Percentiles rank a stretch among this genome's conserved stretches.
These are phyloP conservation scores for Juncus effusus DNA, from an alignment of 176 grass and related monocot genomes.

Conservation along the genomic window DNA sequence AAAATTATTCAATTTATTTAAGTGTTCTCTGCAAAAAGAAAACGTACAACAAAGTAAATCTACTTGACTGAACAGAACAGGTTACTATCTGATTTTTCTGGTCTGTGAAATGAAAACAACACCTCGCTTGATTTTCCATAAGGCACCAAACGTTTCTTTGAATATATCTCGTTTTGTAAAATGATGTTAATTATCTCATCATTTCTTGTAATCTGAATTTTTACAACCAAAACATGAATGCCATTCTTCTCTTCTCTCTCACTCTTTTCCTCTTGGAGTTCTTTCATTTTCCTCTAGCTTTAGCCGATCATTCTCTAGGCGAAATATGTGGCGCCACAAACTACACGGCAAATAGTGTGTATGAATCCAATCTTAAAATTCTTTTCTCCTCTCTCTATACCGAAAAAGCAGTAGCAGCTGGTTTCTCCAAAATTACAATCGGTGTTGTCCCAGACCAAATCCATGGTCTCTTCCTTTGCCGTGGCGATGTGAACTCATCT, in stretches of 20 bases:
- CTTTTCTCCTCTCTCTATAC: constrained; percentile 37
- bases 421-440: constrained; percentile 22
- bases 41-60: too few relatives aligned
- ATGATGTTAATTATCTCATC: too few relatives aligned
- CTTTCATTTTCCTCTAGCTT: background rate
- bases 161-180: too few relatives aligned
- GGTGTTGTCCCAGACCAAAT: constrained; percentile 22
- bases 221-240: background rate
- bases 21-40: too few relatives aligned
- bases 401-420: constrained; percentile 9
- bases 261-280: background rate
- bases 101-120: too few relatives aligned
- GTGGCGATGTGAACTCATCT: constrained; percentile 32
- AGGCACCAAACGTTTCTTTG: too few relatives aligned
- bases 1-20: too few relatives aligned
- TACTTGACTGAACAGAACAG: too few relatives aligned
- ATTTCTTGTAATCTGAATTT: background rate
- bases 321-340: background rate
- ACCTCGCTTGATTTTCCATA: too few relatives aligned
- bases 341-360: constrained; percentile 23
- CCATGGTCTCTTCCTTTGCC: constrained; percentile 41
- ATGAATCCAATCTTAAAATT: constrained; percentile 32
- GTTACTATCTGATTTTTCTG: too few relatives aligned
- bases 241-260: background rate
- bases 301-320: background rate